Evolutionary conservation across 139 green algal species (phyloP), one percentile per base, ranked within the genome.

Genomic region (Ettlia oleoabundans): DNA sequence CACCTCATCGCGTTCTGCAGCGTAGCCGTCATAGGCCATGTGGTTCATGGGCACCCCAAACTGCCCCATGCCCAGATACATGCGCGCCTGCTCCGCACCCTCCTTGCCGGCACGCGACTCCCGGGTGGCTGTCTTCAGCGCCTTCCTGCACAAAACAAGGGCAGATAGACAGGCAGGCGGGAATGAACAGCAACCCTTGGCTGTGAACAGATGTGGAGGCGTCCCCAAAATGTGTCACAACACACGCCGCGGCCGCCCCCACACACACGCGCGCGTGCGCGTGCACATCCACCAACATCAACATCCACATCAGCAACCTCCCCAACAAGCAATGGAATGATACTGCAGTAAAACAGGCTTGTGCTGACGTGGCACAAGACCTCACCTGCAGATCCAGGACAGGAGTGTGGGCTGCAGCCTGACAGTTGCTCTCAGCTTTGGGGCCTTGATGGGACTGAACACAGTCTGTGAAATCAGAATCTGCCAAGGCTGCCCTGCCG

Each of bases 31-130:
- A 2, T 61, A 71, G 0, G 73, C 73, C 0, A 24, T 35, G 1
- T 51, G 73, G 69, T 85, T 85, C 81, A 86, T 86, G 55, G 64
- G 75, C 35, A 77, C 51, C 0, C 55, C 81, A 32, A 40, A 76
- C 38, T 66, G 73, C 37, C 71, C 71, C 71, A 85, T 53, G 7
- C 58, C 78, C 38, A 80, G n/a, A 53, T 84, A 80, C 79, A 84
- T 84, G 7, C 73, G 35, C 18, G 81, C 81, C 53, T 69, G 61
- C 58, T 82, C 58, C 1, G 81, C 81, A 1, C 62, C 81, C 71
- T 86, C 71, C 52, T 86, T 42, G 5, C 81, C 81, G 18, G 81
- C 81, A 35, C 18, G 22, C 52, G 43, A 75, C 33, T 42, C 28
- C 38, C 22, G 58, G 6, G 52, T 77, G 38, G 81, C 81, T 19